Conservation (phyloP, 2,329 filamentous ascomycete species). For the Monilinia laxa region DNA sequence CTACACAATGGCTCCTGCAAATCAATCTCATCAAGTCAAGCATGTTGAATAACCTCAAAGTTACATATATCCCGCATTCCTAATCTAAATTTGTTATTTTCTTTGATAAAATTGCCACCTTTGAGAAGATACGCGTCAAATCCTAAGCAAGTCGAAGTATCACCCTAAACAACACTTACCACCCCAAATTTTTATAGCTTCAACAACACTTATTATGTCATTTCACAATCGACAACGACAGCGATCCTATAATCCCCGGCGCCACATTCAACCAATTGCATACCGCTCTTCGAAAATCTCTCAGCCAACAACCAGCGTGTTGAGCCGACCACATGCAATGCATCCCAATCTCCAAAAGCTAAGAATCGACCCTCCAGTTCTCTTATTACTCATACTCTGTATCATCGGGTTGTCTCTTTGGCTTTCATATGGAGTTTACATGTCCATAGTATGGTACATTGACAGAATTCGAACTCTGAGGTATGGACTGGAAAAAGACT, state of each 20-base stretch:
- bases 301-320: neutral
- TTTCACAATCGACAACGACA: neutral
- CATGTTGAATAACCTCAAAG: constrained; percentile 2
- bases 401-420: constrained; percentile 3
- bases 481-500: neutral
- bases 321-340: constrained; percentile 14
- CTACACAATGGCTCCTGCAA: neutral
- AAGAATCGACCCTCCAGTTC: constrained; percentile 10
- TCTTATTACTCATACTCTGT: neutral
- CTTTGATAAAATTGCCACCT: neutral
- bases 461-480: neutral
- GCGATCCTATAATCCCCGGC: constrained; percentile 1
- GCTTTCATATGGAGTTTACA: constrained; percentile 2
- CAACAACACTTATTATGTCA: neutral
- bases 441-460: neutral
- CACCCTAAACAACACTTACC: neutral
- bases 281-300: neutral
- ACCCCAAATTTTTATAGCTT: neutral
- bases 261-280: constrained; percentile 6
- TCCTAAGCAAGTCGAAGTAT: neutral
- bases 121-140: neutral
- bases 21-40: neutral
- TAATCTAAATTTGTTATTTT: neutral
- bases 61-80: neutral
- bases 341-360: constrained; percentile 13